Evolutionary conservation across 306 rosid species (phyloP).

Genomic region (Sindora glabra): DNA sequence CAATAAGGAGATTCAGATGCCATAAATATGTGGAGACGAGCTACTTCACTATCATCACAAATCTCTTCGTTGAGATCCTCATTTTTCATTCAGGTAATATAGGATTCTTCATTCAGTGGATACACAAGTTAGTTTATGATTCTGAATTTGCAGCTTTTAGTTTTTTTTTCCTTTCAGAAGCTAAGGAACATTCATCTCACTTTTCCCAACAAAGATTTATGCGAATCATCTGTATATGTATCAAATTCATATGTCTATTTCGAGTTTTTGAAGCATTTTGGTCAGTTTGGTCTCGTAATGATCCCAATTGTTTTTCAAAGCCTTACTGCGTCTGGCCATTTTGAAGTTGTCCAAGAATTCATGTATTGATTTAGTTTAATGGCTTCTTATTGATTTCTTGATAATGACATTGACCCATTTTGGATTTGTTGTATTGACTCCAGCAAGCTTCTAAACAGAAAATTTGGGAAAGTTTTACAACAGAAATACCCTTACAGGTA

Average conservation of each 20-base stretch:
- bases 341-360: not conserved
- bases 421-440: not conserved
- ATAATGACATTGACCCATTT: not conserved
- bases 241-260: not conserved
- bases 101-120: not conserved
- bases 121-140: not conserved
- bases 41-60: conserved; percentile 24
- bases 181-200: not conserved
- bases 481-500: conserved; percentile 34
- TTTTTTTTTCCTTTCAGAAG: not conserved
- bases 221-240: not conserved
- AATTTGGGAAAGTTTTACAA: conserved; percentile 29
- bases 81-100: conserved; percentile 24
- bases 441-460: conserved; percentile 33
- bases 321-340: not conserved
- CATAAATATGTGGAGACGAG: conserved; percentile 51
- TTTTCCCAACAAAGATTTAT: not conserved
- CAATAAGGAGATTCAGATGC: not conserved
- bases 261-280: not conserved
- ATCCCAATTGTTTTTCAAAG: not conserved
- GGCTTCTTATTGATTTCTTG: not conserved
- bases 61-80: conserved; percentile 28
- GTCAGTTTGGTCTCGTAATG: not conserved
- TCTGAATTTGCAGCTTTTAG: not conserved
- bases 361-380: not conserved